Base-by-base conservation (phyloP, 345 rosid genomes). In the Clausena lansium region DNA sequence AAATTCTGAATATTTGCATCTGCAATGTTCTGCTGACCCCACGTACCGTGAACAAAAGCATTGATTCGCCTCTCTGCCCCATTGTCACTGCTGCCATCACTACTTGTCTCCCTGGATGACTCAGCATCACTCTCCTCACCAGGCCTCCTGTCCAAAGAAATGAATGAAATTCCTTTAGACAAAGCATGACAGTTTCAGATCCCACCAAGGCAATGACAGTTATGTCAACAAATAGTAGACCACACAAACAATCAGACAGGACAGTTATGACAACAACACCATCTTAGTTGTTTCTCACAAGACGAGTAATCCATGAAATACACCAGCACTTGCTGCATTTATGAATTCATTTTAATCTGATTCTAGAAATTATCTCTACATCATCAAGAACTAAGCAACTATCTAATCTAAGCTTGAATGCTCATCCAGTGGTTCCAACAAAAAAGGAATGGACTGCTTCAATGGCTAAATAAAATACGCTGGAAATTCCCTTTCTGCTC, bases 71-170 rank as follows among this genome's bases (percentile, higher is more conserved):
- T 86, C 33, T 85, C 88, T 3, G 64, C 78, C 74, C 87, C 89
- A 71, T 63, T 70, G 22, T 80, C 92, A 81, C 92, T 83, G 79
- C 89, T 88, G 79, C 94, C 89, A 84, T 88, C 92, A 83, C 91
- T 90, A 81, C 94, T 88, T 6, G 92, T 86, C 77, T 88, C 96
- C 81, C 86, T 81, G 24, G 87, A 89, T 9, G 88, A 85, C 54
- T 89, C 93, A 3, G 85, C 79, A 80, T 91, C 96, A 84, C 91
- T 88, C 81, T 90, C 98, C 79, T 88, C 94, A 33, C 85, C 90
- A 75, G 88, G 83, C 78, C 78, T 82, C 80, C 97, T 92, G 86
- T 78, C 63, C 24, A 6, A 83, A 59, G 11, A 50, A 52, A n/a
- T 39, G 39, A 66, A 20, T 35, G 57, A 8, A 7, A 22, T 45